These are phyloP conservation scores for Bonia amplexicaulis DNA, from an alignment of 176 grass and related monocot genomes.

Conservation along the genomic window DNA sequence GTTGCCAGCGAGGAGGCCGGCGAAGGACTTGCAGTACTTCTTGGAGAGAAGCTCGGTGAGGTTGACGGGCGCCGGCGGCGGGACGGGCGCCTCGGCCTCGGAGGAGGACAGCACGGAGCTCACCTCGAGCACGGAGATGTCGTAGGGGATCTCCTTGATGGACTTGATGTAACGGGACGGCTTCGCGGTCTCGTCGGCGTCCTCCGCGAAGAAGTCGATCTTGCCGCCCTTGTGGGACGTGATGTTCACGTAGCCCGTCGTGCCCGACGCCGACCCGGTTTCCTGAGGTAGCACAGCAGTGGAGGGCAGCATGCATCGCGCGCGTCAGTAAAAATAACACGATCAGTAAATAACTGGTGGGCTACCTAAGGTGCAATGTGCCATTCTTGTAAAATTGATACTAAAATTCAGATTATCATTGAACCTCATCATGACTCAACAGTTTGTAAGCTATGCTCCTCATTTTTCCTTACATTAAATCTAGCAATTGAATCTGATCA, in stretches of 20 bases:
- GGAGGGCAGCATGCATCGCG: neutral
- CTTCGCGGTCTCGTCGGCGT: constrained; percentile 28
- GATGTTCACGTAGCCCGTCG: constrained; percentile 67
- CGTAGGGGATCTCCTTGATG: constrained; percentile 58
- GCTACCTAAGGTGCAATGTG: neutral
- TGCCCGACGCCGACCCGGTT: constrained; percentile 38
- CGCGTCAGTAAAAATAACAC: neutral
- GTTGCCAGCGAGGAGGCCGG: constrained; percentile 44
- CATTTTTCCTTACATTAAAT: neutral
- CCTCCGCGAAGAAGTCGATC: constrained; percentile 41
- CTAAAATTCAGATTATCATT: neutral
- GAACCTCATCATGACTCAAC: neutral
- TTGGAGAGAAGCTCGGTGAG: constrained; percentile 70
- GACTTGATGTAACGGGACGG: constrained; percentile 44
- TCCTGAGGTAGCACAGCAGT: neutral
- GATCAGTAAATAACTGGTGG: neutral
- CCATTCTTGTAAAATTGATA: neutral
- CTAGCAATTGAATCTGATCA: neutral
- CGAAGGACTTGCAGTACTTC: constrained; percentile 77
- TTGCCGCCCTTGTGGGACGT: constrained; percentile 43
- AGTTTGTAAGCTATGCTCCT: neutral
- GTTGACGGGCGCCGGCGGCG: constrained; percentile 52
- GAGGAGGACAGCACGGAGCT: constrained; percentile 46
- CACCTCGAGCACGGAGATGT: constrained; percentile 60
- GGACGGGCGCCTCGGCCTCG: constrained; percentile 53